phyloP scores from a whole-genome alignment of 176 grass and related monocot genomes.

The Saccharum officinarum region DNA sequence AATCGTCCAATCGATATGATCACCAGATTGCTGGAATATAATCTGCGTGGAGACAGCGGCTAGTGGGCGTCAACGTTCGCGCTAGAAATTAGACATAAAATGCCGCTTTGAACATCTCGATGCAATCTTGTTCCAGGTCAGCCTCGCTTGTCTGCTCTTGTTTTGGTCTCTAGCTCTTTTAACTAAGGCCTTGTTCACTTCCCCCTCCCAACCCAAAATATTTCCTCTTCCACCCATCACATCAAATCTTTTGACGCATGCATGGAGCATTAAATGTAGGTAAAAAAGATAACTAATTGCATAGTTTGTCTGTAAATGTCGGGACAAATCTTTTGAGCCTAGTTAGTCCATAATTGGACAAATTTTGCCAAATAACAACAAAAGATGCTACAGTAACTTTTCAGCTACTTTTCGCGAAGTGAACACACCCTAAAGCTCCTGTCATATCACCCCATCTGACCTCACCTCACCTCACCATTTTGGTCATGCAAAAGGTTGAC shows the following conservation, averaged over 20 bases:
- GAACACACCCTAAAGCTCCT: background rate
- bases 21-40: background rate
- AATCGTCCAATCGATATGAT: background rate
- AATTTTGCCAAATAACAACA: no score
- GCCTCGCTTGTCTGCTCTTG: conserved; percentile 22
- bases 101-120: conserved; percentile 23
- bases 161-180: conserved; percentile 34
- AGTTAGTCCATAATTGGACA: no score
- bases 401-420: no score
- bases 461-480: conserved; percentile 6
- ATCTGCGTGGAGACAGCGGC: background rate
- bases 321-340: no score
- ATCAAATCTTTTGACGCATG: no score
- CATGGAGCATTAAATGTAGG: no score
- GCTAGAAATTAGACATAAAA: background rate
- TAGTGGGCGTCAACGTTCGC: conserved; percentile 43
- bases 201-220: no score
- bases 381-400: no score
- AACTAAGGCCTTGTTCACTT: no score
- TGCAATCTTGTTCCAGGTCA: conserved; percentile 26
- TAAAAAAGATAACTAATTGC: no score
- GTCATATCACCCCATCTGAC: conserved; percentile 13
- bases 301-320: no score
- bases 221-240: no score
- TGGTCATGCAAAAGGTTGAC: background rate